Evolutionary conservation across 75 land plant species (phyloP).

Genomic region (Picea sitchensis): DNA sequence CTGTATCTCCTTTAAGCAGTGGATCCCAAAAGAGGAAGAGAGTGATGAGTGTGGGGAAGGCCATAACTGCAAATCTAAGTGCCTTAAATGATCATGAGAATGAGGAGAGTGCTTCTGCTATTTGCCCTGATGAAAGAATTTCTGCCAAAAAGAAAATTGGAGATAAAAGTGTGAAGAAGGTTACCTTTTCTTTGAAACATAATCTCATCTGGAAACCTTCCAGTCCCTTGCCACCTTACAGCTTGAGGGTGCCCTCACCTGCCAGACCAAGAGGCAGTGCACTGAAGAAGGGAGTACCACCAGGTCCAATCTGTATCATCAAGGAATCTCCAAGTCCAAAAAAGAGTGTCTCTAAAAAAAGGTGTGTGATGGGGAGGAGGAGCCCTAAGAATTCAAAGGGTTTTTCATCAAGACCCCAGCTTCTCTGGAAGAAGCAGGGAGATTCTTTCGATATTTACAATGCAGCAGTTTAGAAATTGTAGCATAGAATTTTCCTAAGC

Average conservation of each 20-base stretch:
- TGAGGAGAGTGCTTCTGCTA: neutral
- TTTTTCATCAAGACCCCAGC: neutral
- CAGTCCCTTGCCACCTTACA: slow-evolving; percentile 39
- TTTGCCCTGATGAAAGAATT: neutral
- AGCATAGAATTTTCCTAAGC: neutral
- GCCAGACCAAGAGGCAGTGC: slow-evolving; percentile 56
- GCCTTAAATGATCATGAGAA: slow-evolving; percentile 11
- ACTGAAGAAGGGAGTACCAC: slow-evolving; percentile 40
- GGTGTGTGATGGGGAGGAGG: neutral
- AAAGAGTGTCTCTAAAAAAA: neutral
- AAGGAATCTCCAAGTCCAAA: slow-evolving; percentile 9
- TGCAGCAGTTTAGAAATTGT: neutral
- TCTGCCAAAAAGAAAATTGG: neutral
- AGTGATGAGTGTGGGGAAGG: slow-evolving; percentile 23
- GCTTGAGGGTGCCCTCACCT: slow-evolving; percentile 38
- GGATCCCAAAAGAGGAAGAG: slow-evolving; percentile 65
- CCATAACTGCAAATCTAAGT: neutral
- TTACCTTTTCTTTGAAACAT: slow-evolving; percentile 38
- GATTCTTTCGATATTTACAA: neutral
- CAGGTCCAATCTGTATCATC: slow-evolving; percentile 36
- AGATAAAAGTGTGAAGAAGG: slow-evolving; percentile 28
- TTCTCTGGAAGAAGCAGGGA: neutral
- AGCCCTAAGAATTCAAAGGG: neutral
- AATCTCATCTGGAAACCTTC: slow-evolving; percentile 49
- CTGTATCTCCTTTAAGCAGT: slow-evolving; percentile 4